Percentiles rank a stretch among this genome's conserved stretches.
These are phyloP conservation scores for Metschnikowia chrysomelidarum DNA, from an alignment of 805 yeast genomes.

Conservation along the genomic window DNA sequence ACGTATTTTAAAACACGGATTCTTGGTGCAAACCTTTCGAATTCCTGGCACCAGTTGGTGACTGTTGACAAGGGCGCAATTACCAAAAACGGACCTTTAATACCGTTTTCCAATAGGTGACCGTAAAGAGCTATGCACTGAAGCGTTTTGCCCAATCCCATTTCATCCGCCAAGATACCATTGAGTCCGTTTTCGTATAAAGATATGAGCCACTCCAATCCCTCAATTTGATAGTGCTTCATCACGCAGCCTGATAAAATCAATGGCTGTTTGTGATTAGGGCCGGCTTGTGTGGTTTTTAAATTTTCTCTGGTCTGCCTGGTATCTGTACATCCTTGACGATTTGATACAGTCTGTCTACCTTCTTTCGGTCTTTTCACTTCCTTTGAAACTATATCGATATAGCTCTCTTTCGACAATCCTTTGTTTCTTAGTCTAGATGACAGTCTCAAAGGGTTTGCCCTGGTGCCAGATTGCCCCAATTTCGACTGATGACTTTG, in stretches of 20 bases:
- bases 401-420: neutral
- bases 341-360: conserved; percentile 8
- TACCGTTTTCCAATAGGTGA: conserved; percentile 73
- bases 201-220: conserved; percentile 86
- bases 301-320: conserved; percentile 22
- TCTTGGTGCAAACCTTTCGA: conserved; percentile 69
- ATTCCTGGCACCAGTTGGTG: conserved; percentile 79
- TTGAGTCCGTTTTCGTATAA: conserved; percentile 90
- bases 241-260: conserved; percentile 48
- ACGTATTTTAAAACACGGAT: conserved; percentile 61
- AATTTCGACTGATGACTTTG: neutral
- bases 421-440: neutral
- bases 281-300: conserved; percentile 25
- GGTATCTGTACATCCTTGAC: conserved; percentile 18
- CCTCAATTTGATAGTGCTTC: conserved; percentile 85
- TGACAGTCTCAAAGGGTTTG: conserved; percentile 1
- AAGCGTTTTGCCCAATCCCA: conserved; percentile 95
- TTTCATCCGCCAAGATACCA: conserved; percentile 95
- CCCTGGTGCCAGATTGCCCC: conserved; percentile 4
- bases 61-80: conserved; percentile 85
- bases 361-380: conserved; percentile 1
- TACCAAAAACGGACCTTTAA: conserved; percentile 73
- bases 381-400: neutral
- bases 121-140: conserved; percentile 81
- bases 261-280: conserved; percentile 31